phyloP scores from a whole-genome alignment of 106 monocot species.

The Xerophyta viscosa region DNA sequence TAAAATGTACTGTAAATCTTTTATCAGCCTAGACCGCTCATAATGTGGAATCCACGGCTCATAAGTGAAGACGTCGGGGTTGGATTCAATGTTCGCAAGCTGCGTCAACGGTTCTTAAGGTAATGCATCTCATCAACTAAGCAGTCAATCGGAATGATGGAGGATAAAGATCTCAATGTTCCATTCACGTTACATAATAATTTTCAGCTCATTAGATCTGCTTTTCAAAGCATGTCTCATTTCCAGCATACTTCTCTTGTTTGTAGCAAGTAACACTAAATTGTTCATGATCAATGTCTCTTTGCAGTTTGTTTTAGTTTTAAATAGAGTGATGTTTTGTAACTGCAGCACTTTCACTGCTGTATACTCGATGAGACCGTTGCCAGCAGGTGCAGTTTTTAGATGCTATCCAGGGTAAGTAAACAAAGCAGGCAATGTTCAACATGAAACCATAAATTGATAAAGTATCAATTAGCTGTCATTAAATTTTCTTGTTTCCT shows the following conservation, averaged over 20 bases:
- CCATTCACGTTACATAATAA: too few species aligned
- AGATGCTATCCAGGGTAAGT: conserved; percentile 91
- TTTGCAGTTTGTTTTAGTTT: not conserved
- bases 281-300: too few species aligned
- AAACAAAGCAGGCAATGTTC: not conserved
- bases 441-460: not conserved
- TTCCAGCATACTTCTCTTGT: too few species aligned
- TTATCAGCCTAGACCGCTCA: conserved; percentile 77
- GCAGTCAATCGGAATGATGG: not conserved
- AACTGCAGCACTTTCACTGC: conserved; percentile 76
- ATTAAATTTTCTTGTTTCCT: not conserved
- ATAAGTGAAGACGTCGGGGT: conserved; percentile 95
- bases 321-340: not conserved
- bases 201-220: too few species aligned
- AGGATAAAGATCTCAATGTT: too few species aligned
- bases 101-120: conserved; percentile 77
- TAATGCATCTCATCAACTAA: conserved; percentile 9
- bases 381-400: conserved; percentile 74
- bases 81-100: conserved; percentile 94
- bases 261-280: too few species aligned
- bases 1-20: too few species aligned
- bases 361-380: conserved; percentile 84
- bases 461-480: not conserved
- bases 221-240: too few species aligned
- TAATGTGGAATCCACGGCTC: conserved; percentile 99